Base-by-base conservation (phyloP, 352 stramenopile genomes). In the Peronospora farinosa region DNA sequence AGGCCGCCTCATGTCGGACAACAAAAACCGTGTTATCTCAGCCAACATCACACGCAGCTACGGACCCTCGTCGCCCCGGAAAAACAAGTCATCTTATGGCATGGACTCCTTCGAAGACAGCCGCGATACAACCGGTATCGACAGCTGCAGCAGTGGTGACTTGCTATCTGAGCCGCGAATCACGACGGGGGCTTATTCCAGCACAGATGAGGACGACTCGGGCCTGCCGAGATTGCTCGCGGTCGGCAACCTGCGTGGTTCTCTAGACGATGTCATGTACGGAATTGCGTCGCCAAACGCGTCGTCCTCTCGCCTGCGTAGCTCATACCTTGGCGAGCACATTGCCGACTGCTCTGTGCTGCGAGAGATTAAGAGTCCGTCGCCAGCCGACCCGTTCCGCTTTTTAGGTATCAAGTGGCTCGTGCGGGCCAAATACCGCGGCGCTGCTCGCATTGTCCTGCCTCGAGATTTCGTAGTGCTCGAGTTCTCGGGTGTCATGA, bases 371-470 rank as follows among this genome's bases (percentile, higher is more conserved):
- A 72, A 75, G 37, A 51, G 57, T 3, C 71, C 71, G 30, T 71
- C 57, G 5, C 40, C 59, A 7, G 35, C 40, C 13, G 68, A 79
- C 13, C 71, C 71, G 15, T 82, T 82, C 51, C 65, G 66, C 1
- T 82, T 82, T 48, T 47, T 82, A 7, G 71, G 71, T 38, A 69
- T 82, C 57, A 82, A 82, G 48, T 82, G 71, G 71, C 63, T 82
- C 31, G 68, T 79, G 12, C 69, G 72, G 8, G 56, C 67, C 21
- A 69, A 65, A 31, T 59, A 65, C 23, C 64, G 67, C 40, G 52
- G 54, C 1, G 56, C 60, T 0, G 54, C 60, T 31, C 55, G 53
- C n/a, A 64, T 82, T 21, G 57, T 82, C 0, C 45, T 68, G 15
- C 65, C 71, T 0, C 71, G 71, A 15, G 71, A 82, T 33, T 77